Conservation (phyloP, 2,329 filamentous ascomycete genomes). For the Hymenoscyphus occultus region DNA sequence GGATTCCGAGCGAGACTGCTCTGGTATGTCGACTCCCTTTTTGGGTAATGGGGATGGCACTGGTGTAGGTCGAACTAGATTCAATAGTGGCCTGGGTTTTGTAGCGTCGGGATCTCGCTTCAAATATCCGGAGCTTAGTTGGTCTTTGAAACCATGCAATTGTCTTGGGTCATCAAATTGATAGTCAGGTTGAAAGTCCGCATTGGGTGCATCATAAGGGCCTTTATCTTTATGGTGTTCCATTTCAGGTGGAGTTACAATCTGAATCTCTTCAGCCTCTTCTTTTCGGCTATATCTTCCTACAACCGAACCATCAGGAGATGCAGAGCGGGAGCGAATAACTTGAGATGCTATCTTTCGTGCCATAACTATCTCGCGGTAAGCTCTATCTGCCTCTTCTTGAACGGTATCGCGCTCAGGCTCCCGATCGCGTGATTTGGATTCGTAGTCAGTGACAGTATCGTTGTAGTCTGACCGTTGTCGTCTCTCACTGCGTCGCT, state of each 20-base stretch:
- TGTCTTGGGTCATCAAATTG: constrained; percentile 52
- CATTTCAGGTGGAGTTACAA: constrained; percentile 55
- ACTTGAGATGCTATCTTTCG: constrained; percentile 52
- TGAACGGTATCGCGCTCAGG: constrained; percentile 45
- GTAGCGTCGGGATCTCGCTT: constrained; percentile 30
- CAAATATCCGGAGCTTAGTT: constrained; percentile 30
- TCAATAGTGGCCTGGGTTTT: constrained; percentile 50
- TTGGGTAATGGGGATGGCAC: constrained; percentile 48
- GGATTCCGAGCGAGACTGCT: constrained; percentile 31
- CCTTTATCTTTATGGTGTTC: constrained; percentile 45
- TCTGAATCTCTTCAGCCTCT: constrained; percentile 41
- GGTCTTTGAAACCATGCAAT: constrained; percentile 37
- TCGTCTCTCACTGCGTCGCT: constrained; percentile 41
- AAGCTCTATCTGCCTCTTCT: constrained; percentile 56
- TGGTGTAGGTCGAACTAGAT: constrained; percentile 60
- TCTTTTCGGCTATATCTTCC: constrained; percentile 48
- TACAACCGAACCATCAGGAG: constrained; percentile 52
- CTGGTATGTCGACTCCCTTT: constrained; percentile 35
- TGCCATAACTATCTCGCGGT: constrained; percentile 53
- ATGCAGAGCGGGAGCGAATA: constrained; percentile 50
- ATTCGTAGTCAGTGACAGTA: constrained; percentile 19
- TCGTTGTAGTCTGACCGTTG: constrained; percentile 31
- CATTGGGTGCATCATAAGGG: constrained; percentile 56
- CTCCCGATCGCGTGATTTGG: constrained; percentile 20
- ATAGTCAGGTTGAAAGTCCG: constrained; percentile 62